phyloP scores from a whole-genome alignment of 208 protist species.

The Wallacemonas sp. region DNA sequence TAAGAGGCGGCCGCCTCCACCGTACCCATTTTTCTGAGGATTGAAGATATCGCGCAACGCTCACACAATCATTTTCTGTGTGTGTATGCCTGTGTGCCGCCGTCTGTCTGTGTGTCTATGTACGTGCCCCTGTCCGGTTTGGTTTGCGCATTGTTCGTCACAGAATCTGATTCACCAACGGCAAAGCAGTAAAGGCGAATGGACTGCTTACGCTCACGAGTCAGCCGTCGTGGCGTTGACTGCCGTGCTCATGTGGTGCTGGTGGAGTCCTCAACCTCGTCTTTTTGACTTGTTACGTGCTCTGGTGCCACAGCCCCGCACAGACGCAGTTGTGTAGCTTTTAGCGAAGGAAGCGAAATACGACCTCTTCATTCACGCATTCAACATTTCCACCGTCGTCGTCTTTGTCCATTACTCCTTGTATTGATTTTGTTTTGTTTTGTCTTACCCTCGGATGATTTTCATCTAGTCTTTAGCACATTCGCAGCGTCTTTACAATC shows the following conservation, averaged over 20 bases:
- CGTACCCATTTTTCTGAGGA: conserved; percentile 76
- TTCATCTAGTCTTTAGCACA: conserved; percentile 8
- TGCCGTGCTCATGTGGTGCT: too few species aligned
- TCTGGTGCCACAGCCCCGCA: too few species aligned
- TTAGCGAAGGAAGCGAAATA: too few species aligned
- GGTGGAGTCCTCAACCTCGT: too few species aligned
- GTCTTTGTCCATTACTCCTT: not conserved
- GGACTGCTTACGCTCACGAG: not conserved
- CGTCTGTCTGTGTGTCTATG: conserved; percentile 7
- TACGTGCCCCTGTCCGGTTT: not conserved
- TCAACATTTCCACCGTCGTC: too few species aligned
- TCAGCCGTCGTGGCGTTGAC: too few species aligned
- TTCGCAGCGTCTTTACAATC: not conserved
- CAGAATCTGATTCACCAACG: not conserved
- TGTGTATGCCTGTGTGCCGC: not conserved
- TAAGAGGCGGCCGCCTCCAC: conserved; percentile 71
- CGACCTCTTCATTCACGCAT: too few species aligned
- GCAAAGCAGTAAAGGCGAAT: not conserved
- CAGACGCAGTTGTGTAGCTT: too few species aligned
- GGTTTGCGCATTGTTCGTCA: not conserved
- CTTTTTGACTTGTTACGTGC: too few species aligned
- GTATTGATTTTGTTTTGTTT: conserved; percentile 2
- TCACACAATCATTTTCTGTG: not conserved
- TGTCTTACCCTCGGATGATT: not conserved
- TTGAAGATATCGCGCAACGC: not conserved